Evolutionary conservation across 2,329 filamentous ascomycete genomes (phyloP).

Genomic region (Thielaviopsis ethacetica): DNA sequence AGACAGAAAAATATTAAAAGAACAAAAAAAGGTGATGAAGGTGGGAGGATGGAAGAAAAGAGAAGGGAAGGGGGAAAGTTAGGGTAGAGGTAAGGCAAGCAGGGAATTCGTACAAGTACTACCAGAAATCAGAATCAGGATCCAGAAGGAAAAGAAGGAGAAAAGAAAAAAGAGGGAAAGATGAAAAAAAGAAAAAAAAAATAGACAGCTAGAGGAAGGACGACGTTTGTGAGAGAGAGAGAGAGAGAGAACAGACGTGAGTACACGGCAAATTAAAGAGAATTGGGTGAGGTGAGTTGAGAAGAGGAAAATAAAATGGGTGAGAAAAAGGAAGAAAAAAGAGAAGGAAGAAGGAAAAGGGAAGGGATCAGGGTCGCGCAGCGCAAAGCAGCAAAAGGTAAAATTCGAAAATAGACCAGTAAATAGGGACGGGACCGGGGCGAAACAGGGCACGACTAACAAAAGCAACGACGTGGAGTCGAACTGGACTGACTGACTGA

Average conservation of each 20-base stretch:
- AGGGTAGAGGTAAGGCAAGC: not conserved
- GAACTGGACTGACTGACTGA: not conserved
- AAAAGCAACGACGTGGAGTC: not conserved
- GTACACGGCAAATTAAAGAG: not conserved
- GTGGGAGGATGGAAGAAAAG: slow-evolving; percentile 10
- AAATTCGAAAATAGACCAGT: not conserved
- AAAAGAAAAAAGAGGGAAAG: not conserved
- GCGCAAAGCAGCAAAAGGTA: not conserved
- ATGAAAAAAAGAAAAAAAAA: not conserved
- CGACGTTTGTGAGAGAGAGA: too few species aligned
- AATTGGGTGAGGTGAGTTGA: not conserved
- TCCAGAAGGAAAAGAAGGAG: slow-evolving; percentile 3
- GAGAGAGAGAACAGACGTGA: too few species aligned
- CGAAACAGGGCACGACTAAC: not conserved
- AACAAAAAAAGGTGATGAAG: slow-evolving; percentile 3
- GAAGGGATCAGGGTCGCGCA: not conserved
- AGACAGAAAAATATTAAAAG: not conserved
- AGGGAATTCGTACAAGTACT: too few species aligned
- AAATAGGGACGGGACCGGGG: not conserved
- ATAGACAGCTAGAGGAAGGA: too few species aligned
- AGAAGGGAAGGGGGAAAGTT: not conserved
- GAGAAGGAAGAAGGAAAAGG: not conserved
- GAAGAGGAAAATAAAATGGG: not conserved
- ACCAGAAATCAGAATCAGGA: slow-evolving; percentile 1
- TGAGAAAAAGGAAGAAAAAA: not conserved